Percentiles rank a stretch among this genome's conserved stretches.
These are phyloP conservation scores for Macrophomina pseudophaseolina DNA, from an alignment of 2,329 filamentous ascomycete species.

Conservation along the genomic window DNA sequence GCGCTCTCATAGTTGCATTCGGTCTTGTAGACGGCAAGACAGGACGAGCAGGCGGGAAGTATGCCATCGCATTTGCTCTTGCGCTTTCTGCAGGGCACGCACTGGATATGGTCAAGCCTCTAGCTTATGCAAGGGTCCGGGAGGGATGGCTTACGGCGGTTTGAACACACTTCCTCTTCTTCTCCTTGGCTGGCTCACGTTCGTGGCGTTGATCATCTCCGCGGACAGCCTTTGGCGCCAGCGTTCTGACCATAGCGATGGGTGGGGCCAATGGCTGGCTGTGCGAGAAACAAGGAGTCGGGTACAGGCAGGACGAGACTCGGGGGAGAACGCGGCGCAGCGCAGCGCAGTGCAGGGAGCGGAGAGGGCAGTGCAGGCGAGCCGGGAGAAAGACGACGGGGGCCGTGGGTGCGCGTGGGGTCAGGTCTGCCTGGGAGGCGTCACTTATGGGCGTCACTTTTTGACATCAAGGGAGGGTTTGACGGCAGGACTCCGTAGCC, in stretches of 20 bases:
- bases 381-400: background rate
- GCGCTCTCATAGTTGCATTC: constrained; percentile 53
- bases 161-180: constrained; percentile 16
- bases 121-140: background rate
- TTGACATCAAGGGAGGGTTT: background rate
- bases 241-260: background rate
- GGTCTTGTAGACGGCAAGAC: constrained; percentile 56
- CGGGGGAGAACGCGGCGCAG: background rate
- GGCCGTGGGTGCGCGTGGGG: background rate
- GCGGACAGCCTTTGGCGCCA: constrained; percentile 7
- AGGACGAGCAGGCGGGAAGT: constrained; percentile 56
- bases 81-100: constrained; percentile 56
- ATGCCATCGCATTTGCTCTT: constrained; percentile 60
- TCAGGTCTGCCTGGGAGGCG: background rate
- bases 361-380: background rate
- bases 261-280: background rate
- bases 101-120: constrained; percentile 30
- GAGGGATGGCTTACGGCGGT: constrained; percentile 3
- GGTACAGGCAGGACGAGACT: background rate
- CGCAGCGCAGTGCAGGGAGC: background rate
- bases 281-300: background rate
- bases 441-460: background rate
- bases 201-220: background rate
- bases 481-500: background rate
- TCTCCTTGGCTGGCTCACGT: constrained; percentile 2